Base-by-base conservation (phyloP, 1,284 basidiomycete species). In the Heimioporus retisporus region DNA sequence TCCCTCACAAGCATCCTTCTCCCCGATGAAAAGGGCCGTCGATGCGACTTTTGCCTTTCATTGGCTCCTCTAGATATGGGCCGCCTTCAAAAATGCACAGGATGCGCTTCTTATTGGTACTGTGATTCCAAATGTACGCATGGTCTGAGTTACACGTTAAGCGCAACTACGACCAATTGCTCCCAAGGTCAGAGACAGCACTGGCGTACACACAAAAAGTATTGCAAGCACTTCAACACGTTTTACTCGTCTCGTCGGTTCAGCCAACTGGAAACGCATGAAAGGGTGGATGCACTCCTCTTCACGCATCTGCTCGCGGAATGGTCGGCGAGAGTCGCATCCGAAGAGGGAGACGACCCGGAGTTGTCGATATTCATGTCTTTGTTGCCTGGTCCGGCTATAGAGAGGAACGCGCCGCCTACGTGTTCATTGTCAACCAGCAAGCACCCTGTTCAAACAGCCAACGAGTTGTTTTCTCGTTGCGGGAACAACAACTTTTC, bases 401-500 rank as follows among this genome's bases (percentile, higher is more conserved):
- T 71, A 69, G 44, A 68, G 65, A 55, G 23, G 42, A 31, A 60
- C 8, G 54, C 15, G 21, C 71, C 80, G n/a, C 82, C 79, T 18
- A 75, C 80, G 18, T 82, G 80, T 65, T 76, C 80, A 23, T 72
- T 72, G 61, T 69, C 74, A 54, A 77, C 75, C 0, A 60, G 62
- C n/a, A 65, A 66, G 8, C 76, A 74, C 16, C 68, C 79, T 10
- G 65, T 77, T 23, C 68, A 77, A 5, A 67, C 73, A 6, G 64
- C 89, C 1, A 86, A 84, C 65, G 74, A 82, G 1, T 64, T 91
- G 2, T 89, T 87, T 73, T 72, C 81, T 10, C 87, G 91, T 50
- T 93, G 92, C 70, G 86, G 86, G 54, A 94, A 93, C 80, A 94
- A 93, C 75, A 93, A 94, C 72, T 93, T 93, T 75, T 82, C 88